Evolutionary conservation across 495 filamentous ascomycete genomes (phyloP), one percentile per base, ranked within the genome.

Genomic region (Recurvomyces mirabilis): DNA sequence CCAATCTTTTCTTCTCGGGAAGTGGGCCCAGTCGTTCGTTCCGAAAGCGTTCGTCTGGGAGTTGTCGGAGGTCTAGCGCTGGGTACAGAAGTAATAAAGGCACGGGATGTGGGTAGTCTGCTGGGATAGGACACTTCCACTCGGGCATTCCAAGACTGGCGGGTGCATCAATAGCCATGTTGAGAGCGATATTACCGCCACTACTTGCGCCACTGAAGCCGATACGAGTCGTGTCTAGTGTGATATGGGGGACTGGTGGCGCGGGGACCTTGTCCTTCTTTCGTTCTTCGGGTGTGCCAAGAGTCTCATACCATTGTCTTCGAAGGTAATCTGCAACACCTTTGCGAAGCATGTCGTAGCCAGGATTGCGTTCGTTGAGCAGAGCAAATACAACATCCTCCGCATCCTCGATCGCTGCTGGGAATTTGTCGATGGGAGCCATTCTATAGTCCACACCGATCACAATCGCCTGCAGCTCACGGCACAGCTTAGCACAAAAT

Each of bases 391-490:
- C 45, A 6, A 60, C 64, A 53, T 73, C 70, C 60, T 63, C 72
- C 19, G 63, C 58, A 52, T 75, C 72, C 9, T 74, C 49, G 13
- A 63, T 51, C n/a, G 65, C 58, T 0, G 62, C 60, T 1, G 72
- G 72, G 47, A 71, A 75, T 15, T 60, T 57, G 46, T 68, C 36
- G 32, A 69, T 65, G 0, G 72, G 70, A 1, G 66, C 67, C 13
- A 70, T 58, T 17, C 51, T 29, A 15, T 56, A 46, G 30, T 46
- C 49, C 4, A 56, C 46, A 22, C 36, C 30, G 21, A 50, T 50
- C 14, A 50, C 47, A 14, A 50, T 39, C 10, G 47, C 32, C 12
- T 43, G 4, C 31, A 50, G 23, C 17, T 50, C 47, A 4, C 47
- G 40, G 33, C 39, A 50, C 7, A 50, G 47, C 25, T 43, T 43